Percentiles rank a stretch among this genome's conserved stretches.
phyloP scores from a whole-genome alignment of 2,329 filamentous ascomycete species.

The Ceratocystis ficicola region DNA sequence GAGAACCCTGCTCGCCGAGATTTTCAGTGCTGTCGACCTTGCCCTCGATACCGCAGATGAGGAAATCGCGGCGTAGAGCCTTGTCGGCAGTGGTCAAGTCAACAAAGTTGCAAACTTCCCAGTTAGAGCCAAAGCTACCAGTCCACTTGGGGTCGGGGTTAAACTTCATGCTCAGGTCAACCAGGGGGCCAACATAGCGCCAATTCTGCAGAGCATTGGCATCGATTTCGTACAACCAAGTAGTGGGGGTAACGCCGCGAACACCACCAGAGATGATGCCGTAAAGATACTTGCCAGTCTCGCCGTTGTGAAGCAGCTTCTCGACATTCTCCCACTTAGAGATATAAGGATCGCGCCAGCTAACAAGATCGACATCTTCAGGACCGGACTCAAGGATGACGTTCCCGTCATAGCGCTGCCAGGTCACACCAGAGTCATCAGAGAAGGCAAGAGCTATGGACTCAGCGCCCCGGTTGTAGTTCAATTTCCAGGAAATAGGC shows the following conservation, averaged over 20 bases:
- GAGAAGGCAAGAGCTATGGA: slow-evolving; percentile 35
- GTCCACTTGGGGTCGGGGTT: slow-evolving; percentile 19
- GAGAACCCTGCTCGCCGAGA: background rate
- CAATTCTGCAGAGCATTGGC: slow-evolving; percentile 23
- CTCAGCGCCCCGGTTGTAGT: slow-evolving; percentile 36
- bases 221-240: slow-evolving; percentile 24
- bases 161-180: slow-evolving; percentile 15
- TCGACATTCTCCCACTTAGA: slow-evolving; percentile 24
- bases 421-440: slow-evolving; percentile 28
- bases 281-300: slow-evolving; percentile 27
- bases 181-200: slow-evolving; percentile 23
- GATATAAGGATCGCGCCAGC: slow-evolving; percentile 27
- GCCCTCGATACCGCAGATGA: slow-evolving; percentile 19
- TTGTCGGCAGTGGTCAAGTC: slow-evolving; percentile 8
- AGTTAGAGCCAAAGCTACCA: slow-evolving; percentile 18
- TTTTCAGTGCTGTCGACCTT: slow-evolving; percentile 8
- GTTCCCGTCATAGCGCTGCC: slow-evolving; percentile 24
- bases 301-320: slow-evolving; percentile 21
- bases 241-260: slow-evolving; percentile 24
- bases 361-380: slow-evolving; percentile 23
- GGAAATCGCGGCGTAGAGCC: slow-evolving; percentile 12
- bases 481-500: slow-evolving; percentile 36
- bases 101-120: slow-evolving; percentile 21
- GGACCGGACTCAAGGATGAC: slow-evolving; percentile 24
- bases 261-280: slow-evolving; percentile 32